Conservation (phyloP, 768 basidiomycete species). For the Suillus luteus region DNA sequence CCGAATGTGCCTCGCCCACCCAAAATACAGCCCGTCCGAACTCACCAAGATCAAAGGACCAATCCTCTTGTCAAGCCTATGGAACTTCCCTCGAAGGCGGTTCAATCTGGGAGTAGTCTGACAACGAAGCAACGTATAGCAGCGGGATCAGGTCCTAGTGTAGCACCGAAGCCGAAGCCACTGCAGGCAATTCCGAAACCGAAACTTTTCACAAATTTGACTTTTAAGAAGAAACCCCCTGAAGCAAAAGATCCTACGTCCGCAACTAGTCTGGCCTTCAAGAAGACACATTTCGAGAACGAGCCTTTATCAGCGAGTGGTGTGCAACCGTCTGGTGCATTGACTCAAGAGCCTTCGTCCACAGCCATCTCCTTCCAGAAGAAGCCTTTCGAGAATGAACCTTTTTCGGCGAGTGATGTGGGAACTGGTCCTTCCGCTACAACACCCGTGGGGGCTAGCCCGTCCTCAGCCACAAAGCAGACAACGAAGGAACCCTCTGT, state of each 20-base stretch:
- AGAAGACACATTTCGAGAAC: not conserved
- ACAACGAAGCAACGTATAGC: conserved; percentile 54
- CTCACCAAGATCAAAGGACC: conserved; percentile 32
- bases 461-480: not conserved
- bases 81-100: conserved; percentile 22
- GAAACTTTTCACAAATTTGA: conserved; percentile 35
- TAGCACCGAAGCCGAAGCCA: conserved; percentile 37
- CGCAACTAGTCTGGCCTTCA: not conserved
- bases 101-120: conserved; percentile 39
- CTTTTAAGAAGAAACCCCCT: conserved; percentile 45
- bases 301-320: not conserved
- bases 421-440: not conserved
- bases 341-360: conserved; percentile 15
- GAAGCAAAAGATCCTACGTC: conserved; percentile 19
- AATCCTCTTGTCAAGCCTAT: conserved; percentile 37
- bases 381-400: not conserved
- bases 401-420: not conserved
- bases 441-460: too few species aligned
- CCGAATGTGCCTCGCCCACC: conserved; percentile 15
- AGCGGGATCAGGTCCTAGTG: conserved; percentile 38
- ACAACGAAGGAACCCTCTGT: not conserved
- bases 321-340: not conserved
- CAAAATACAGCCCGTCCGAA: conserved; percentile 22
- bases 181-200: conserved; percentile 27
- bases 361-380: not conserved